Conservation (phyloP, 257 asterid species). For the Nicotiana benthamiana region DNA sequence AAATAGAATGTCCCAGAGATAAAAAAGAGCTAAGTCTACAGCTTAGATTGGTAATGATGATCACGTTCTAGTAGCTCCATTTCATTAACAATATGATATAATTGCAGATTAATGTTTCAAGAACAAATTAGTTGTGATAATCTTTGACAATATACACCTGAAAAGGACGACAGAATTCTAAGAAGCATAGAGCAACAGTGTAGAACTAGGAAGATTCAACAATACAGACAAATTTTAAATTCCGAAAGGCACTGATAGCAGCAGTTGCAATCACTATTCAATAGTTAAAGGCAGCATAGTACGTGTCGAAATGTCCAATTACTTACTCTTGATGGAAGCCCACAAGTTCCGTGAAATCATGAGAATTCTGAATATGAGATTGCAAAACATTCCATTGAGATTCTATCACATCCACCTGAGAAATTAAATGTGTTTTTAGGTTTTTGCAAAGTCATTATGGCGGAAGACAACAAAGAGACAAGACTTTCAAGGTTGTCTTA, state of each 20-base stretch:
- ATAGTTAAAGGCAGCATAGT: background rate
- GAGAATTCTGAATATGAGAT: slow-evolving; percentile 83
- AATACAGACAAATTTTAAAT: background rate
- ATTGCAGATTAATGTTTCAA: background rate
- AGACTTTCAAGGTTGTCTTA: background rate
- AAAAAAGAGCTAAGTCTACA: background rate
- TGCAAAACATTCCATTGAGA: slow-evolving; percentile 97
- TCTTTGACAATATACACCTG: background rate
- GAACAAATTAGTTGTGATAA: background rate
- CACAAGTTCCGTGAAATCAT: slow-evolving; percentile 83
- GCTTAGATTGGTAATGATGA: background rate
- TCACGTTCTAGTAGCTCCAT: background rate
- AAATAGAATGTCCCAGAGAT: background rate
- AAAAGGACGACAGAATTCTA: background rate
- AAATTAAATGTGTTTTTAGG: slow-evolving; percentile 13
- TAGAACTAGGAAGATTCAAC: background rate
- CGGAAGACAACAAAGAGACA: slow-evolving; percentile 11
- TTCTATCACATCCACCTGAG: slow-evolving; percentile 97
- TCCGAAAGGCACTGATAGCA: background rate
- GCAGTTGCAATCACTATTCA: background rate
- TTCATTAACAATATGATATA: background rate
- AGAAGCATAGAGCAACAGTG: background rate
- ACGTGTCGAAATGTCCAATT: background rate
- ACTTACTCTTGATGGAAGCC: slow-evolving; percentile 98
- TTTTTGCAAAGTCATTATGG: slow-evolving; percentile 6